A percentile compares a stretch with the other conserved stretches of the same genome.
Conservation (phyloP, 2,329 filamentous ascomycete species). For the Hypoxylon sp. region DNA sequence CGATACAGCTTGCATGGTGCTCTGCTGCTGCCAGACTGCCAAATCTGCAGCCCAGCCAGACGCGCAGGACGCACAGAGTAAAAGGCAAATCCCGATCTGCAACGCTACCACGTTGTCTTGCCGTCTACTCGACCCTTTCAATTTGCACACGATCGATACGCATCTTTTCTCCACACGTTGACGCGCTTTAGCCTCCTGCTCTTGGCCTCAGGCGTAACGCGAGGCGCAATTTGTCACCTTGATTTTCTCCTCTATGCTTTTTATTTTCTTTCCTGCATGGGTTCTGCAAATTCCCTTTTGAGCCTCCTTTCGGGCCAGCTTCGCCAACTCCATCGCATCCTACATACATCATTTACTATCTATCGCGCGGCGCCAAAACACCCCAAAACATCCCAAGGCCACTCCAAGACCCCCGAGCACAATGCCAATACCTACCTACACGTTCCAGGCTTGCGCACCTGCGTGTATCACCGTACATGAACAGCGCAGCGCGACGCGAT, state of each 20-base stretch:
- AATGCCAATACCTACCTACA: slow-evolving; percentile 21
- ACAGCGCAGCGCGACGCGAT: slow-evolving; percentile 39
- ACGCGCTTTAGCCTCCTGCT: slow-evolving; percentile 39
- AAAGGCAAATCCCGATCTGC: slow-evolving; percentile 44
- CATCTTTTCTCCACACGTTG: slow-evolving; percentile 30
- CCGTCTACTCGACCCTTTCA: slow-evolving; percentile 5
- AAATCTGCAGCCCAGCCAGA: slow-evolving; percentile 40
- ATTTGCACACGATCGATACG: slow-evolving; percentile 29
- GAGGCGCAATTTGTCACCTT: slow-evolving; percentile 40
- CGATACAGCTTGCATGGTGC: slow-evolving; percentile 38
- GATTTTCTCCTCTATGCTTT: slow-evolving; percentile 9
- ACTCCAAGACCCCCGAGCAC: slow-evolving; percentile 24
- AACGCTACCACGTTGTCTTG: slow-evolving; percentile 40
- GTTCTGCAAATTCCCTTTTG: slow-evolving; percentile 23
- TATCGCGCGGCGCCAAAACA: slow-evolving; percentile 14
- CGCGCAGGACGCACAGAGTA: slow-evolving; percentile 23
- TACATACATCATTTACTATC: slow-evolving; percentile 13
- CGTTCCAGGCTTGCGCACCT: slow-evolving; percentile 26
- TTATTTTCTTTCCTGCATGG: slow-evolving; percentile 8
- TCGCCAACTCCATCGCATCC: slow-evolving; percentile 23
- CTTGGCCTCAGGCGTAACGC: slow-evolving; percentile 30
- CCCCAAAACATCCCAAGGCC: neutral
- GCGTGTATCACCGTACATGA: slow-evolving; percentile 37
- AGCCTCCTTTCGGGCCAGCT: slow-evolving; percentile 33
- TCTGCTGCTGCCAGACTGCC: slow-evolving; percentile 18